These are phyloP conservation scores for Fonsecaea nubica DNA, from an alignment of 2,329 filamentous ascomycete genomes.

Conservation along the genomic window DNA sequence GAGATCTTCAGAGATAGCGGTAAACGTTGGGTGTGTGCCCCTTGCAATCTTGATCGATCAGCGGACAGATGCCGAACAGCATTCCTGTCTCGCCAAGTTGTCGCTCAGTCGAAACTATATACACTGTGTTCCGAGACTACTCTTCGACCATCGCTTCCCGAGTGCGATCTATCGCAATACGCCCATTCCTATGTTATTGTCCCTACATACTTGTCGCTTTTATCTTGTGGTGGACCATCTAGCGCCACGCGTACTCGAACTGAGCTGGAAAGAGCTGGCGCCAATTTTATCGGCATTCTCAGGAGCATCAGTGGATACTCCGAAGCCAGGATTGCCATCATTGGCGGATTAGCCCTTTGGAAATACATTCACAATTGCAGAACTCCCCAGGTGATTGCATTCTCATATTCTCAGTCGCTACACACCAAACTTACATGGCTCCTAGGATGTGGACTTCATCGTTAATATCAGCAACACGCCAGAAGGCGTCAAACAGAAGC, in stretches of 20 bases:
- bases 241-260: background rate
- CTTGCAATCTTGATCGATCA: background rate
- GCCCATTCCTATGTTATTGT: background rate
- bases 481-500: too few relatives aligned
- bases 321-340: slow-evolving; percentile 5
- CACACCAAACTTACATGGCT: background rate
- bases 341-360: background rate
- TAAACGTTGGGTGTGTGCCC: slow-evolving; percentile 1
- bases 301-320: slow-evolving; percentile 1
- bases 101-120: slow-evolving; percentile 1
- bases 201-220: background rate
- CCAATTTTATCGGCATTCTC: slow-evolving; percentile 3
- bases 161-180: slow-evolving; percentile 4
- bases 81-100: background rate
- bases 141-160: slow-evolving; percentile 1
- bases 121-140: background rate
- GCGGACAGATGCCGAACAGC: background rate
- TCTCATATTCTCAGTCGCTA: background rate
- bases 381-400: background rate
- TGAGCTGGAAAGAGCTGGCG: background rate
- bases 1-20: too few relatives aligned
- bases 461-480: too few relatives aligned
- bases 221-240: background rate
- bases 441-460: too few relatives aligned
- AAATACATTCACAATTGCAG: slow-evolving; percentile 3